phyloP scores from a whole-genome alignment of 164 flowering plant species.

The Dillenia turbinata region DNA sequence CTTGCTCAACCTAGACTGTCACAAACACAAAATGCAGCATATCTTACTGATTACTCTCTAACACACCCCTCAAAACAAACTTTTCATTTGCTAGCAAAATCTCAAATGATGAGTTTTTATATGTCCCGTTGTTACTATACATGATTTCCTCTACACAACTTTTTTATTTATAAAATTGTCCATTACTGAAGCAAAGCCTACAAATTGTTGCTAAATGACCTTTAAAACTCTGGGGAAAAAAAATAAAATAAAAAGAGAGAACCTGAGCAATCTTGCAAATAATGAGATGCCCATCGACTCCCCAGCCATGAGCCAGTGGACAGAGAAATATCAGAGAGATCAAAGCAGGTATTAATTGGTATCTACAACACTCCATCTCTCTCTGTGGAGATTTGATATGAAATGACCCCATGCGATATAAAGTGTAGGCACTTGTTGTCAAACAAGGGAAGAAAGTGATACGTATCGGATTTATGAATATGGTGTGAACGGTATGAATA shows the following conservation, averaged over 20 bases:
- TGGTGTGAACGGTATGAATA: too few species aligned
- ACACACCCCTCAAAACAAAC: not conserved
- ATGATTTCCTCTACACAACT: too few species aligned
- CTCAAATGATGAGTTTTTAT: too few species aligned
- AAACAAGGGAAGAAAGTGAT: too few species aligned
- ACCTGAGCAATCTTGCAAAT: constrained; percentile 77
- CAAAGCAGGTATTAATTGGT: not conserved
- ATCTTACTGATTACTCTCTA: not conserved
- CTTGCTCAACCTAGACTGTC: constrained; percentile 54
- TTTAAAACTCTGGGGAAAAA: not conserved
- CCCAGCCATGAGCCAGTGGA: constrained; percentile 53
- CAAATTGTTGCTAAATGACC: not conserved
- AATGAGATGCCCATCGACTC: constrained; percentile 61
- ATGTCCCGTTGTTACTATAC: too few species aligned
- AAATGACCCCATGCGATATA: too few species aligned
- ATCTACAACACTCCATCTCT: too few species aligned
- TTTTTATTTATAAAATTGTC: not conserved
- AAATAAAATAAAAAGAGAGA: not conserved
- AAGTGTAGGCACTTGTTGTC: too few species aligned
- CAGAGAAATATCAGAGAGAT: constrained; percentile 21
- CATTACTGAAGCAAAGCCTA: not conserved
- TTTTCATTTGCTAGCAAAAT: not conserved
- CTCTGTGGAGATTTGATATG: too few species aligned
- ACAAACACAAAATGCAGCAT: not conserved
- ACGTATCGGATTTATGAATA: too few species aligned